Evolutionary conservation across 805 yeast genomes (phyloP).

Genomic region (Diddensiella santjacobensis): DNA sequence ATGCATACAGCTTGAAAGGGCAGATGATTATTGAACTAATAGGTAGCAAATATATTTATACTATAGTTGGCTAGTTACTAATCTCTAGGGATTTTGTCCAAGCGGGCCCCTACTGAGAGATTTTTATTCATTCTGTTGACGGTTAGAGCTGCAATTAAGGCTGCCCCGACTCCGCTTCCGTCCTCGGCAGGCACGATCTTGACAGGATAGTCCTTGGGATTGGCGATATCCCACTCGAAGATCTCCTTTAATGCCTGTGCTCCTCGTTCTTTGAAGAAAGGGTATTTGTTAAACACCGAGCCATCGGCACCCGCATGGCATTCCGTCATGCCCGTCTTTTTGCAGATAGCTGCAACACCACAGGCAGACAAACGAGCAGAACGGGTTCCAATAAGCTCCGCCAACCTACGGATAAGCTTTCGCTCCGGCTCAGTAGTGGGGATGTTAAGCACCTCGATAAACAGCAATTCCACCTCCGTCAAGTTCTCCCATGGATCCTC

Average conservation of each 20-base stretch:
- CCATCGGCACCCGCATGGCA: slow-evolving; percentile 96
- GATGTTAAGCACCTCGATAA: slow-evolving; percentile 56
- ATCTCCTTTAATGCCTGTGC: slow-evolving; percentile 85
- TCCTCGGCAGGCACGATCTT: slow-evolving; percentile 90
- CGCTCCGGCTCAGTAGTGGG: slow-evolving; percentile 73
- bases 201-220: slow-evolving; percentile 67
- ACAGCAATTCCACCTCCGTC: slow-evolving; percentile 65
- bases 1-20: no score
- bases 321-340: slow-evolving; percentile 67
- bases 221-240: slow-evolving; percentile 64
- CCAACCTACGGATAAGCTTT: slow-evolving; percentile 72
- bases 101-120: slow-evolving; percentile 31
- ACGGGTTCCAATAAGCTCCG: slow-evolving; percentile 86
- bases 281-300: slow-evolving; percentile 90
- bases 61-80: background rate
- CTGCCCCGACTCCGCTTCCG: slow-evolving; percentile 99
- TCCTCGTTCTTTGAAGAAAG: slow-evolving; percentile 85
- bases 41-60: no score
- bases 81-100: background rate
- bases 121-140: slow-evolving; percentile 72
- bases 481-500: slow-evolving; percentile 85
- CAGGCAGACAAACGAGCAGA: slow-evolving; percentile 89
- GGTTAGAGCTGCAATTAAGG: slow-evolving; percentile 93
- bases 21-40: no score
- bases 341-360: slow-evolving; percentile 92